These are phyloP conservation scores for Anaeramoeba flamelloides DNA, from an alignment of 78 protist genomes.

Conservation along the genomic window DNA sequence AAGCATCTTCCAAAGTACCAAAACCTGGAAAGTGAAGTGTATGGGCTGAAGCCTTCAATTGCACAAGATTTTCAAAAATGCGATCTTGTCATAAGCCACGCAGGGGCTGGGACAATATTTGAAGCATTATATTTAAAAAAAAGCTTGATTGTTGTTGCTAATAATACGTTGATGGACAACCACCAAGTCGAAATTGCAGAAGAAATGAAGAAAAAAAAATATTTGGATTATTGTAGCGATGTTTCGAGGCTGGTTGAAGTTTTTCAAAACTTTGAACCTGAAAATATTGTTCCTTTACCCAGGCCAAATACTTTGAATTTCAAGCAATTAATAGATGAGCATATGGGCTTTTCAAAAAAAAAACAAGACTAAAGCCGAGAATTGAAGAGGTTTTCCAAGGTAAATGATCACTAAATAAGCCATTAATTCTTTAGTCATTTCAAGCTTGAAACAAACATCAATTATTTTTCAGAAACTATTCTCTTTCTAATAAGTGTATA, in stretches of 20 bases:
- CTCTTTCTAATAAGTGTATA: no score
- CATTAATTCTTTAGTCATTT: no score
- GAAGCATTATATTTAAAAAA: slow-evolving; percentile 16
- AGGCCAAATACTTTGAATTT: background rate
- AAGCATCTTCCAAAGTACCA: background rate
- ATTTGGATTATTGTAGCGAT: background rate
- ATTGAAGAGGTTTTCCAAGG: no score
- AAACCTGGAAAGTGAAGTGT: background rate
- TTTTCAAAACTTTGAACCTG: background rate
- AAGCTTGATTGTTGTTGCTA: slow-evolving; percentile 30
- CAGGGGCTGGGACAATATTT: slow-evolving; percentile 41
- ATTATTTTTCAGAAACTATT: no score
- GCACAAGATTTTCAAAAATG: slow-evolving; percentile 10
- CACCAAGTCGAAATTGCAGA: slow-evolving; percentile 40
- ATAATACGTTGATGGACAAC: slow-evolving; percentile 39
- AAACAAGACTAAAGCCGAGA: no score
- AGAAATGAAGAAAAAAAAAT: background rate
- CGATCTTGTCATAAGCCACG: slow-evolving; percentile 28
- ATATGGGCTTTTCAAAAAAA: no score
- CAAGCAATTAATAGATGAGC: background rate
- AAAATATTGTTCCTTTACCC: background rate
- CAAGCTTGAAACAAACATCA: no score
- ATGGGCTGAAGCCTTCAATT: slow-evolving; percentile 7
- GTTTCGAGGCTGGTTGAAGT: background rate
- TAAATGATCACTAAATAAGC: no score